Conservation (phyloP, 2,329 filamentous ascomycete species). For the Fusarium falciforme region DNA sequence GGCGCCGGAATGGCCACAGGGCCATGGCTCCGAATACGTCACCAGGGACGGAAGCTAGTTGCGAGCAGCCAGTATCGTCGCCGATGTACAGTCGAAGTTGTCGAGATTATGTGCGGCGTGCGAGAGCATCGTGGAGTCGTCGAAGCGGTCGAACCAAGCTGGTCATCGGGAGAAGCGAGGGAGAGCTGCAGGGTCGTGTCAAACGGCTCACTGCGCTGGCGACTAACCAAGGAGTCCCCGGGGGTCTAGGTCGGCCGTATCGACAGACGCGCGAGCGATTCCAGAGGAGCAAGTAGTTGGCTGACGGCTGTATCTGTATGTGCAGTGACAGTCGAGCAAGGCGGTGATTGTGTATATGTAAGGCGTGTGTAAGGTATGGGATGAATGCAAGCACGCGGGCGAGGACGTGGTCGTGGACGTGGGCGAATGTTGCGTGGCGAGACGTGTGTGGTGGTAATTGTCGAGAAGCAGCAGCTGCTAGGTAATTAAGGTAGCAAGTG, state of each 20-base stretch:
- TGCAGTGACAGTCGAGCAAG: conserved; percentile 32
- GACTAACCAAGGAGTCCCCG: conserved; percentile 16
- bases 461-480: conserved; percentile 39
- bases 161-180: conserved; percentile 38
- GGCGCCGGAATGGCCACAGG: conserved; percentile 85
- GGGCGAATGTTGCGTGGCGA: conserved; percentile 42
- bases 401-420: conserved; percentile 35
- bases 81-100: conserved; percentile 38
- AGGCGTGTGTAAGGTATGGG: conserved; percentile 23
- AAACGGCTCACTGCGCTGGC: conserved; percentile 40
- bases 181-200: conserved; percentile 36
- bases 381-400: conserved; percentile 40
- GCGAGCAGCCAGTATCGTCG: conserved; percentile 35
- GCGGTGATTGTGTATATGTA: conserved; percentile 39
- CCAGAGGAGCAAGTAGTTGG: conserved; percentile 17
- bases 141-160: conserved; percentile 39
- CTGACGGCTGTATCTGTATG: conserved; percentile 16
- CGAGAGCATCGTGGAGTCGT: conserved; percentile 46
- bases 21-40: conserved; percentile 66
- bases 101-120: conserved; percentile 41
- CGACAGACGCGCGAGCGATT: conserved; percentile 18
- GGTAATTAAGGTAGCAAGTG: conserved; percentile 40
- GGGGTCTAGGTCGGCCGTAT: conserved; percentile 31
- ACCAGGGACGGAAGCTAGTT: conserved; percentile 39
- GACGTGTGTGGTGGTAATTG: conserved; percentile 42